phyloP scores from a whole-genome alignment of 2,329 filamentous ascomycete genomes.

The Waltergamsia citrina region DNA sequence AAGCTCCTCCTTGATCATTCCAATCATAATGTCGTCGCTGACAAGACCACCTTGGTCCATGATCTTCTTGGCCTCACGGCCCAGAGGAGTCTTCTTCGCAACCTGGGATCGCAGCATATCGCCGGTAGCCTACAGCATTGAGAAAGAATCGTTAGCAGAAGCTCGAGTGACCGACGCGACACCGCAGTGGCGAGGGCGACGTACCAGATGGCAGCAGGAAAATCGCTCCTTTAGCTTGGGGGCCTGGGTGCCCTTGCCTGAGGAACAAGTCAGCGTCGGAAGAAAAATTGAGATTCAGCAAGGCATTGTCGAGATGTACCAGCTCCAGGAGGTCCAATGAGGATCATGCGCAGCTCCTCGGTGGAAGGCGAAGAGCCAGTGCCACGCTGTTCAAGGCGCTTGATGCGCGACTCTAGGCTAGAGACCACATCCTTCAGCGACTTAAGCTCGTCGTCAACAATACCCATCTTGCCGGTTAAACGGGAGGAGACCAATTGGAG shows the following conservation, averaged over 20 bases:
- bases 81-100: constrained; percentile 90
- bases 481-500: neutral
- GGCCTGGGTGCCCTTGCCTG: constrained; percentile 98
- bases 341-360: constrained; percentile 82
- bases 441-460: constrained; percentile 77
- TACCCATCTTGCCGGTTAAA: constrained; percentile 60
- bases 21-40: constrained; percentile 97
- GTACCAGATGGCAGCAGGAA: constrained; percentile 91
- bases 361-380: constrained; percentile 40
- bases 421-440: constrained; percentile 76
- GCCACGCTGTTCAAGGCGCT: constrained; percentile 71
- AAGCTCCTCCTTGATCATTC: constrained; percentile 98
- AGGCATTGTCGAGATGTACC: constrained; percentile 49
- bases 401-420: constrained; percentile 77
- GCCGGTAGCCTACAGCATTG: constrained; percentile 89
- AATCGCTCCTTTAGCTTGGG: constrained; percentile 98
- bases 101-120: constrained; percentile 99
- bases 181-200: constrained; percentile 24
- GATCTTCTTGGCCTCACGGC: constrained; percentile 98
- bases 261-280: constrained; percentile 5
- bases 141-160: neutral
- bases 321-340: constrained; percentile 95
- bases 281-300: constrained; percentile 5
- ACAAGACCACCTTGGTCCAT: constrained; percentile 98
- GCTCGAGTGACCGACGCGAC: neutral